Base-by-base conservation (phyloP, 2,329 filamentous ascomycete genomes). In the Colletotrichum echinochloae region DNA sequence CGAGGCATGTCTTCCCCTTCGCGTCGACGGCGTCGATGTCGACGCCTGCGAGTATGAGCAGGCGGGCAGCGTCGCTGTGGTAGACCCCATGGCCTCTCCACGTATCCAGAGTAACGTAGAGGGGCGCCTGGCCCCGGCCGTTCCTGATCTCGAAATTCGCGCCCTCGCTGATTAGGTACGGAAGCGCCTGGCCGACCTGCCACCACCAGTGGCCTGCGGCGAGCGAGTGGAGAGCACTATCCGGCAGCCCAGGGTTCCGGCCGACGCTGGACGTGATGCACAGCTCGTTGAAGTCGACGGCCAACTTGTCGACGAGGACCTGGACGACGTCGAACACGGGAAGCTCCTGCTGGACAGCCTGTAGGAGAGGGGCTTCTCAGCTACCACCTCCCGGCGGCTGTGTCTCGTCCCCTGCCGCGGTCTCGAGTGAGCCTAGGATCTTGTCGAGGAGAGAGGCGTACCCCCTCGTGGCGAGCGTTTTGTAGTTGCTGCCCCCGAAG, bases 301-400 rank as follows among this genome's bases (percentile, higher is more conserved):
- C 71, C 23, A 78, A 78, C 23, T 75, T 76, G 33, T 80, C 77
- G 2, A 83, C 77, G 9, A 83, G 66, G 3, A 81, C 52, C 14
- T 76, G 76, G 1, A 82, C 73, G 4, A 81, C 74, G 6, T 77
- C 74, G 68, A 82, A 77, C 46, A 81, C 80, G 9, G 81, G 81
- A 9, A 80, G 65, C 4, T 76, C 66, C 46, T 77, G 73, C 14
- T 62, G 39, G 52, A 79, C 77, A 28, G 79, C 79, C 3, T 73
- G 56, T 6, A 75, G 46, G 2, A 80, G 66, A 4, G 77, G 74
- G 0, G 76, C 76, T 14, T 33, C 16, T 3, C 18, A 26, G 16
- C 16, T 41, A 18, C 12, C 39, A 5, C 18, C 12, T 2, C 39
- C 39, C 39, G 39, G 39, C 0, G 35, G 37, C 5, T n/a, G 55